phyloP scores from a whole-genome alignment of 176 grass and related monocot species.

The bread wheat (Triticum aestivum) region DNA sequence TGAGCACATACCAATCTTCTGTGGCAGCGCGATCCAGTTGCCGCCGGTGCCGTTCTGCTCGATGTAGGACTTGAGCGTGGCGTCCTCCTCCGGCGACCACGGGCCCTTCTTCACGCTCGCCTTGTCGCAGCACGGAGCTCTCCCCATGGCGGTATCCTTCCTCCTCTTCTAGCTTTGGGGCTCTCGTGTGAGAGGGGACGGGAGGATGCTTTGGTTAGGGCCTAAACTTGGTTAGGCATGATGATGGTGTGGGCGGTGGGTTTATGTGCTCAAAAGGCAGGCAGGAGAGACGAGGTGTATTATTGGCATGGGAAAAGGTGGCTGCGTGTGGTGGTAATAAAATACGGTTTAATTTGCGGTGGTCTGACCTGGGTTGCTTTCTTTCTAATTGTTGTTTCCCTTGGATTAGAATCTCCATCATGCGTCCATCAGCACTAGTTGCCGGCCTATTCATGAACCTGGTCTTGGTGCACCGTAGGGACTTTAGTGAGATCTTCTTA shows the following conservation, averaged over 20 bases:
- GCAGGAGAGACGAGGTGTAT: slow-evolving; percentile 39
- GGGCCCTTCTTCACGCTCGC: slow-evolving; percentile 90
- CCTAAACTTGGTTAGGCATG: slow-evolving; percentile 53
- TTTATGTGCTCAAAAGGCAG: slow-evolving; percentile 60
- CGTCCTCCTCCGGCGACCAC: slow-evolving; percentile 91
- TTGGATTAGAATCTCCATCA: slow-evolving; percentile 94
- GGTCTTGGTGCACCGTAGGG: slow-evolving; percentile 45
- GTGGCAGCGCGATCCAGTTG: slow-evolving; percentile 93
- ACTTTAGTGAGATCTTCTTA: not conserved
- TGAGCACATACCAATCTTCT: slow-evolving; percentile 77
- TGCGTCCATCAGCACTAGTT: slow-evolving; percentile 42
- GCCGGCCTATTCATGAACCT: slow-evolving; percentile 18
- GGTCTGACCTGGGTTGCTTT: slow-evolving; percentile 59
- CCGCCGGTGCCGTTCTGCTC: slow-evolving; percentile 88
- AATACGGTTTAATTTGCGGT: slow-evolving; percentile 67
- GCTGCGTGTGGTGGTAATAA: slow-evolving; percentile 43
- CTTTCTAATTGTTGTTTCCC: slow-evolving; percentile 88
- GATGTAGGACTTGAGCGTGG: slow-evolving; percentile 93
- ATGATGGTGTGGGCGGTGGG: slow-evolving; percentile 41
- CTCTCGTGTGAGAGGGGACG: slow-evolving; percentile 22
- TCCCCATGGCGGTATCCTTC: slow-evolving; percentile 57
- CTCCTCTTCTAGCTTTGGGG: slow-evolving; percentile 3
- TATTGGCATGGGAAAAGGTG: slow-evolving; percentile 50
- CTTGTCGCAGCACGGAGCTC: slow-evolving; percentile 96
- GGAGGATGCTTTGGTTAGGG: slow-evolving; percentile 43